phyloP scores from a whole-genome alignment of 169 alveolate genomes.

The Eimeria necatrix region DNA sequence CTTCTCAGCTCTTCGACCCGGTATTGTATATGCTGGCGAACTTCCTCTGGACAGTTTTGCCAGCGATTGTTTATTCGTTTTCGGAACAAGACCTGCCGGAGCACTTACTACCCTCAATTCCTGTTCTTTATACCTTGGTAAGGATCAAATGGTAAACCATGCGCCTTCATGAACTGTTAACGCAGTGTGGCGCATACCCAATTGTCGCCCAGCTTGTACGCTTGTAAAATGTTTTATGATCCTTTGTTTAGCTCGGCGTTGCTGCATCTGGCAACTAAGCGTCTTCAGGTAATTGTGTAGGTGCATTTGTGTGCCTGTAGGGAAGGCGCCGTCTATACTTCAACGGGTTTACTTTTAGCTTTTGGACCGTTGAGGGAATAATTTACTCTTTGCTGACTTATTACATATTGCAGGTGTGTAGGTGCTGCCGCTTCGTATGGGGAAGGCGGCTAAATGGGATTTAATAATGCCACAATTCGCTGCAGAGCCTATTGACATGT shows the following conservation, averaged over 20 bases:
- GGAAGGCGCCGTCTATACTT: conserved; percentile 71
- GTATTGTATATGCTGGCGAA: conserved; percentile 41
- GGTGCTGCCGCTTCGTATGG: too few relatives aligned
- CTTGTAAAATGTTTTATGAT: too few relatives aligned
- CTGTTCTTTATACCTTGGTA: conserved; percentile 65
- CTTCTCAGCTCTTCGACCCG: conserved; percentile 56
- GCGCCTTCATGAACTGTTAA: neutral
- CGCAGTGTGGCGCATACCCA: neutral
- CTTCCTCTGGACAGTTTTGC: conserved; percentile 59
- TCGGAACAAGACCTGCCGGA: conserved; percentile 65
- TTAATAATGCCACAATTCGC: too few relatives aligned
- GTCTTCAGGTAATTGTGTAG: too few relatives aligned
- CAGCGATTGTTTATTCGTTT: conserved; percentile 30
- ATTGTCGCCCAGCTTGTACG: too few relatives aligned
- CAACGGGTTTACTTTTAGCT: conserved; percentile 63
- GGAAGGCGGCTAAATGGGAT: too few relatives aligned
- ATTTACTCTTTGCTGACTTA: conserved; percentile 45
- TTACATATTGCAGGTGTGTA: conserved; percentile 61
- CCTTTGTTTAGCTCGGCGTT: too few relatives aligned
- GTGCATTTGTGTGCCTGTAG: neutral
- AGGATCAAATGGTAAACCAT: neutral
- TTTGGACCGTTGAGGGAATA: conserved; percentile 71
- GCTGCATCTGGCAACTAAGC: too few relatives aligned
- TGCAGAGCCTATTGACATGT: too few relatives aligned
- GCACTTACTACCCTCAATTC: conserved; percentile 57